Percentiles rank a stretch among this genome's conserved stretches.
Conservation (phyloP, 306 rosid species). For the Lathyrus aphaca region DNA sequence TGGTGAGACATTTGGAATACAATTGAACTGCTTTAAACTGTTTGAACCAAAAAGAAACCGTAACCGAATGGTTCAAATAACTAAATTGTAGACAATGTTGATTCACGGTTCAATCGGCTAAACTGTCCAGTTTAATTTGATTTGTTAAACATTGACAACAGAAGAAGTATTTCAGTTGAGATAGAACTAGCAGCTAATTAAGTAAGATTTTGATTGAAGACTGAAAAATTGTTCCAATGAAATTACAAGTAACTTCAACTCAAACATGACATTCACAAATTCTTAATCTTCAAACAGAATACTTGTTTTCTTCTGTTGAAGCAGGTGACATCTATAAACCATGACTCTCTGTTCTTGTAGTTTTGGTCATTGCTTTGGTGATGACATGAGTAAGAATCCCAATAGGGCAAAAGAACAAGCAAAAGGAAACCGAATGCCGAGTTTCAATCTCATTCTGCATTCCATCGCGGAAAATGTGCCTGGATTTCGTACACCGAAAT, state of each 20-base stretch:
- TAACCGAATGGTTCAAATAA: too few relatives aligned
- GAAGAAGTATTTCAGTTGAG: neutral
- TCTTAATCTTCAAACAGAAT: constrained; percentile 20
- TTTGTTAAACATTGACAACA: too few relatives aligned
- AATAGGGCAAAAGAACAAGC: constrained; percentile 86
- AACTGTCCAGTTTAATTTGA: too few relatives aligned
- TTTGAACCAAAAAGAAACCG: too few relatives aligned
- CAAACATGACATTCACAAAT: neutral
- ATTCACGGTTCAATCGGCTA: too few relatives aligned
- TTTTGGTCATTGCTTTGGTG: constrained; percentile 71
- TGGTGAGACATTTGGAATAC: too few relatives aligned
- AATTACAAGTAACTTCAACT: constrained; percentile 26
- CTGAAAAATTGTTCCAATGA: neutral
- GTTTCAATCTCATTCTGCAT: constrained; percentile 74
- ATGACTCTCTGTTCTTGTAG: constrained; percentile 44
- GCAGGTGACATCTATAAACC: constrained; percentile 38
- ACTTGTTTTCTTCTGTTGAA: constrained; percentile 21
- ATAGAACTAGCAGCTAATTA: constrained; percentile 2
- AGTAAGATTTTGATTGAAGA: constrained; percentile 20
- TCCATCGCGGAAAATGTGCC: constrained; percentile 84
- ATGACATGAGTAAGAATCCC: constrained; percentile 83
- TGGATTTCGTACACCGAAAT: constrained; percentile 38
- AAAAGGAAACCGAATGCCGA: constrained; percentile 79
- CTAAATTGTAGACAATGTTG: too few relatives aligned
- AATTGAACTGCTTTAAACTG: too few relatives aligned